Conservation (phyloP, 2,329 filamentous ascomycete species). For the Alternaria hordeiaustralica region DNA sequence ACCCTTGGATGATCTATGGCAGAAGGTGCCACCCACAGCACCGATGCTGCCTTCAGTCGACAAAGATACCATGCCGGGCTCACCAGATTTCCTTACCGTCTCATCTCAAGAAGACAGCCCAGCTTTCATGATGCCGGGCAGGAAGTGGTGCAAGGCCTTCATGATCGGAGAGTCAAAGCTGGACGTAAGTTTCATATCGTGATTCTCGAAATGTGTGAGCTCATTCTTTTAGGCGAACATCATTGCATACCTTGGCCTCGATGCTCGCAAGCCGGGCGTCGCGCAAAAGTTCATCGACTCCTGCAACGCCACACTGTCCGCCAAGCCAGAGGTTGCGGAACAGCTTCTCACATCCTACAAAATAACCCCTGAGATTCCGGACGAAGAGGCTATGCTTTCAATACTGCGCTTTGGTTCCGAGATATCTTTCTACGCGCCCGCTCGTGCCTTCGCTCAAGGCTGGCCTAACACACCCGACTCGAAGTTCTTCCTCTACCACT, state of each 20-base stretch:
- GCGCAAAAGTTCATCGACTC: constrained; percentile 45
- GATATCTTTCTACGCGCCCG: constrained; percentile 55
- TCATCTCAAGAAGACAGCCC: constrained; percentile 33
- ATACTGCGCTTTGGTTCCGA: constrained; percentile 56
- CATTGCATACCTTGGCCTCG: constrained; percentile 31
- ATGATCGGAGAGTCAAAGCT: constrained; percentile 58
- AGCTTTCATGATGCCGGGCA: constrained; percentile 45
- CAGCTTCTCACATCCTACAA: constrained; percentile 50
- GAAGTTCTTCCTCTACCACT: constrained; percentile 44
- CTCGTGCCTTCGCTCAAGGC: constrained; percentile 49
- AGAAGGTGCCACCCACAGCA: constrained; percentile 48
- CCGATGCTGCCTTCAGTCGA: constrained; percentile 52
- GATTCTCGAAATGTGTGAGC: not conserved
- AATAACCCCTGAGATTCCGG: constrained; percentile 44
- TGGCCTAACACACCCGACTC: constrained; percentile 37
- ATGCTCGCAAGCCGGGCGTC: constrained; percentile 37
- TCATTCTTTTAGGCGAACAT: constrained; percentile 30
- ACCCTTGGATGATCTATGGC: constrained; percentile 52
- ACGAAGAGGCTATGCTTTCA: constrained; percentile 51
- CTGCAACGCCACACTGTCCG: constrained; percentile 37
- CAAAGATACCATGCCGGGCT: constrained; percentile 49
- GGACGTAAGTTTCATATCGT: constrained; percentile 46
- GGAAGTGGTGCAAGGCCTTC: constrained; percentile 55
- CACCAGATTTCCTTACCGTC: constrained; percentile 33
- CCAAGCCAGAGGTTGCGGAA: constrained; percentile 25